Percentiles rank a stretch among this genome's conserved stretches.
Conservation (phyloP, 192 early-diverging fungal species). For the Linderina pennispora region DNA sequence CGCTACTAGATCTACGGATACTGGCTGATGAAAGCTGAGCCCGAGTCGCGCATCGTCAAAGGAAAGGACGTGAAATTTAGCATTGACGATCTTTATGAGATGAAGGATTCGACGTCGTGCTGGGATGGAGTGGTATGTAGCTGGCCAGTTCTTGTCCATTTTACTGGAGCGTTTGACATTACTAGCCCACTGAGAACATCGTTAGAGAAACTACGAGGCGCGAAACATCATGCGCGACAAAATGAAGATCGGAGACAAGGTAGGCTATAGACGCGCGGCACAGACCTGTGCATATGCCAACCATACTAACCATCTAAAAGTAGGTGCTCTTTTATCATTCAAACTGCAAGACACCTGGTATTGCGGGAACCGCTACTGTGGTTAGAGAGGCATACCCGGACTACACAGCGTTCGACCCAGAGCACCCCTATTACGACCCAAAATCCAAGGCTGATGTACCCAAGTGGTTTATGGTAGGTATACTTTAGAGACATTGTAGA, state of each 20-base stretch:
- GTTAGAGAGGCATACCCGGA: constrained; percentile 68
- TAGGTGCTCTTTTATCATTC: constrained; percentile 84
- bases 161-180: no score
- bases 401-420: constrained; percentile 64
- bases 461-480: constrained; percentile 73
- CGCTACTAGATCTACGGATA: no score
- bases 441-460: constrained; percentile 62
- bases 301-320: not conserved
- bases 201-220: constrained; percentile 68
- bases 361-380: constrained; percentile 65
- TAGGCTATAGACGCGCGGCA: no score
- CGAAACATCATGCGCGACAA: constrained; percentile 71
- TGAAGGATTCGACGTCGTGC: constrained; percentile 42
- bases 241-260: constrained; percentile 67
- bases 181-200: no score
- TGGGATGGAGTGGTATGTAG: constrained; percentile 73
- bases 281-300: no score
- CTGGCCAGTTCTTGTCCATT: no score
- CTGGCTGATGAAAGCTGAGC: constrained; percentile 85
- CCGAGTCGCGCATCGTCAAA: constrained; percentile 61
- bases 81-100: constrained; percentile 60
- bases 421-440: constrained; percentile 72
- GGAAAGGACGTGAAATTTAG: constrained; percentile 62
- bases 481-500: no score
- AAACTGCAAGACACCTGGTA: constrained; percentile 75